Percentiles rank a stretch among this genome's conserved stretches.
Conservation (phyloP, 345 rosid species). For the Bruguiera parviflora region DNA sequence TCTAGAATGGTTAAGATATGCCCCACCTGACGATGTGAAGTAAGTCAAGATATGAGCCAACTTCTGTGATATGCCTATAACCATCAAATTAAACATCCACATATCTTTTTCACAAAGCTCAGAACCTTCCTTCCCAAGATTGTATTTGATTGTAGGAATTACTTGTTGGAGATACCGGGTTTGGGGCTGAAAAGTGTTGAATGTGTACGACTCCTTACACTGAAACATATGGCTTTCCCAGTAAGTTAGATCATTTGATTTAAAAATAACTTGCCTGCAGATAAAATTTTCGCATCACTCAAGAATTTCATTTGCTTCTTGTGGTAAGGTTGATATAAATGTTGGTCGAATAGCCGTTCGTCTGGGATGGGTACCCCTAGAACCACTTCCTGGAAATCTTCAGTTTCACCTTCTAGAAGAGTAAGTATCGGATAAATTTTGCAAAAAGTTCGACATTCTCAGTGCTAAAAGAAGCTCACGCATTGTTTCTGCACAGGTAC, state of each 20-base stretch:
- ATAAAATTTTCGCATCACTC: no score
- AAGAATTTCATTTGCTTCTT: constrained; percentile 3
- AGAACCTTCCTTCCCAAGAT: no score
- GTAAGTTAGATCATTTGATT: constrained; percentile 41
- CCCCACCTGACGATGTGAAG: constrained; percentile 76
- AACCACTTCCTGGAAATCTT: constrained; percentile 87
- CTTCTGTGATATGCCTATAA: no score
- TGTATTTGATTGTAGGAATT: constrained; percentile 50
- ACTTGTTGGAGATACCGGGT: constrained; percentile 75
- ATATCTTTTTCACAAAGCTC: no score
- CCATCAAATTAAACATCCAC: no score
- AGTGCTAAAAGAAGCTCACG: constrained; percentile 23
- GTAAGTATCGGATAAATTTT: constrained; percentile 40
- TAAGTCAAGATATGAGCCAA: constrained; percentile 21
- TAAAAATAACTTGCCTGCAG: no score
- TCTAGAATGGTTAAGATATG: constrained; percentile 90
- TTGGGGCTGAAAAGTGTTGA: constrained; percentile 94
- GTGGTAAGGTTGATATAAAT: constrained; percentile 80
- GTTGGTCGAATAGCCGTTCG: constrained; percentile 97
- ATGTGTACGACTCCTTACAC: constrained; percentile 88
- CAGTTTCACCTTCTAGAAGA: constrained; percentile 88
- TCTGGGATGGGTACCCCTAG: constrained; percentile 96
- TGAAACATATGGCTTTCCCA: constrained; percentile 89
- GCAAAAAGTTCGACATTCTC: background rate
- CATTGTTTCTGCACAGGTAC: constrained; percentile 44